Evolutionary conservation across 129 eudicot species (phyloP).

Genomic region (Rutidosis leptorrhynchoides): DNA sequence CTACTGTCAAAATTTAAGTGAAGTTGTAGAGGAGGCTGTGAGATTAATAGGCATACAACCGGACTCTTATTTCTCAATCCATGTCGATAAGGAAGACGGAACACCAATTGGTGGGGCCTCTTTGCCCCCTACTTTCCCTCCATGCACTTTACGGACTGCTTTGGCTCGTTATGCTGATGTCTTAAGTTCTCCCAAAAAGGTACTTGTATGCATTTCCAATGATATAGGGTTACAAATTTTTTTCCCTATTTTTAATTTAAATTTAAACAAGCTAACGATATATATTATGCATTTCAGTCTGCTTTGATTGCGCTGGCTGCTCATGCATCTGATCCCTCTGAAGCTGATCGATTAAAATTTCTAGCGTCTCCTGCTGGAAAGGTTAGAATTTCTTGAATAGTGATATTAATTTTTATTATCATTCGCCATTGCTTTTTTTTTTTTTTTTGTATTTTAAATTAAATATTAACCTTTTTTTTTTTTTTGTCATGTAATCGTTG

Average conservation of each 20-base stretch:
- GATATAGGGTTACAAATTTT: background rate
- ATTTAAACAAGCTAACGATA: background rate
- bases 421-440: background rate
- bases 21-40: constrained; percentile 74
- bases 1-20: constrained; percentile 67
- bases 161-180: constrained; percentile 80
- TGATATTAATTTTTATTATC: background rate
- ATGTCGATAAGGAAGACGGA: constrained; percentile 67
- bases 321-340: constrained; percentile 72
- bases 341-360: constrained; percentile 68
- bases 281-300: constrained; percentile 27
- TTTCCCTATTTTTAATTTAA: background rate
- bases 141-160: constrained; percentile 72
- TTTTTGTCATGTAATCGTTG: background rate
- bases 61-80: constrained; percentile 66
- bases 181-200: constrained; percentile 62
- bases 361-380: constrained; percentile 93
- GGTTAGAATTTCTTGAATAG: constrained; percentile 38
- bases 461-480: background rate
- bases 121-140: constrained; percentile 81
- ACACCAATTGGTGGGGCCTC: constrained; percentile 65
- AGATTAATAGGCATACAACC: constrained; percentile 48
- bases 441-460: background rate
- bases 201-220: background rate
- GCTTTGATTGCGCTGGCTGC: constrained; percentile 63